Evolutionary conservation across 208 protist genomes (phyloP), one percentile per base, ranked within the genome.

Genomic region (Leishmania aethiopica): DNA sequence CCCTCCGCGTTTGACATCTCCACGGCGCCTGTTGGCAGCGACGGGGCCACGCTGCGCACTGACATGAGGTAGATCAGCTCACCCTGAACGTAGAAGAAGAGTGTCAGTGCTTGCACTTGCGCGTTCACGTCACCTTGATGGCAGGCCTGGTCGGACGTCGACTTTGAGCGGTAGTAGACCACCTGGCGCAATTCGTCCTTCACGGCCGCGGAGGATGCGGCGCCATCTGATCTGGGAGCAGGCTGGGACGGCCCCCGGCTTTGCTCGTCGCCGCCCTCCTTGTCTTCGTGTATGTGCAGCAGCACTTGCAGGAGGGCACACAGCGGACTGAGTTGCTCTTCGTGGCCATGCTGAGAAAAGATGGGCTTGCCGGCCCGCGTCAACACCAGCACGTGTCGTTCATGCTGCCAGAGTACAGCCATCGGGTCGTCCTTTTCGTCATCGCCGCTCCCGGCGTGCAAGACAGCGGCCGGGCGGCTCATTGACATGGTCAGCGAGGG

Each of bases 301-400:
- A 96, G 80, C 2, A 96, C 90, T 45, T 92, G 93, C 47, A 98
- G 85, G 7, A 97, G 59, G 25, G 89, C 93, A 77, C 93, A 97
- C 11, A 98, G 74, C 3, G 88, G 86, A 69, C 85, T 91, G 47
- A 96, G 75, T 0, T 80, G 78, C 73, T 77, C 78, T 73, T 89
- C 92, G 35, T 91, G 85, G 5, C 93, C 90, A 57, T 96, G 92
- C 4, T 88, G 89, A 19, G 93, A 84, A 79, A 96, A 98, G 53
- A 98, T 72, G 40, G 95, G 95, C 82, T 95, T 96, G n/a, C 94
- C 94, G 15, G 95, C 89, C 45, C 91, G 92, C 1, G 93, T 97
- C n/a, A 97, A 85, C 73, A 97, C 85, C 81, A 98, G 96, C 0
- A 98, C 80, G 80, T 98, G 95, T 66, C 94, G 92, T 1, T 66